Evolutionary conservation across 1,284 basidiomycete species (phyloP).

Genomic region (Paramarasmius palmivorus): DNA sequence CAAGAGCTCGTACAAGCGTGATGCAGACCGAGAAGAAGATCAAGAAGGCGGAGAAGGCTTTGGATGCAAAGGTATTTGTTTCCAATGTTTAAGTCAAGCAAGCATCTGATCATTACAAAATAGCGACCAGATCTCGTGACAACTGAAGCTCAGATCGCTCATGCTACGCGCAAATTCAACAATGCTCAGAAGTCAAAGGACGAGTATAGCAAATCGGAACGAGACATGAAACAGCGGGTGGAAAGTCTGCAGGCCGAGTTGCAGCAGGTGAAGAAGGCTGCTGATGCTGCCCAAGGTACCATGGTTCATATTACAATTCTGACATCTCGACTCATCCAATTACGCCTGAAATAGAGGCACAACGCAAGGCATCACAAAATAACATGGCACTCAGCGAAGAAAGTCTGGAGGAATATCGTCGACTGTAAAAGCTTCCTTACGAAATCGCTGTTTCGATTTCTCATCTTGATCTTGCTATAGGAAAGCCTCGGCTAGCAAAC

Average conservation of each 20-base stretch:
- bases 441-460: neutral
- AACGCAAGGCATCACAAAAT: constrained; percentile 70
- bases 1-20: constrained; percentile 72
- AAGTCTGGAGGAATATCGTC: constrained; percentile 86
- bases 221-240: constrained; percentile 66
- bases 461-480: constrained; percentile 36
- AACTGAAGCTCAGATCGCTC: constrained; percentile 85
- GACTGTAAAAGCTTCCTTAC: constrained; percentile 57
- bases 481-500: constrained; percentile 75
- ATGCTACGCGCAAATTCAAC: constrained; percentile 77
- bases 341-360: constrained; percentile 57
- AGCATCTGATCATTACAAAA: neutral
- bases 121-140: constrained; percentile 83
- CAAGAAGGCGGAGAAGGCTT: constrained; percentile 79
- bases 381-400: constrained; percentile 83
- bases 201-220: constrained; percentile 69
- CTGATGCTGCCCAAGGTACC: constrained; percentile 76
- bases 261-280: constrained; percentile 64
- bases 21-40: constrained; percentile 76
- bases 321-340: constrained; percentile 1
- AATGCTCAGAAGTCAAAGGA: constrained; percentile 68
- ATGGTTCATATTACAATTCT: neutral
- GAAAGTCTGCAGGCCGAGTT: constrained; percentile 65
- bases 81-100: neutral
- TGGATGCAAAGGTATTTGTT: constrained; percentile 77